Conservation (phyloP, 2,329 filamentous ascomycete genomes). For the Ophiocordyceps camponoti-rufipedis region DNA sequence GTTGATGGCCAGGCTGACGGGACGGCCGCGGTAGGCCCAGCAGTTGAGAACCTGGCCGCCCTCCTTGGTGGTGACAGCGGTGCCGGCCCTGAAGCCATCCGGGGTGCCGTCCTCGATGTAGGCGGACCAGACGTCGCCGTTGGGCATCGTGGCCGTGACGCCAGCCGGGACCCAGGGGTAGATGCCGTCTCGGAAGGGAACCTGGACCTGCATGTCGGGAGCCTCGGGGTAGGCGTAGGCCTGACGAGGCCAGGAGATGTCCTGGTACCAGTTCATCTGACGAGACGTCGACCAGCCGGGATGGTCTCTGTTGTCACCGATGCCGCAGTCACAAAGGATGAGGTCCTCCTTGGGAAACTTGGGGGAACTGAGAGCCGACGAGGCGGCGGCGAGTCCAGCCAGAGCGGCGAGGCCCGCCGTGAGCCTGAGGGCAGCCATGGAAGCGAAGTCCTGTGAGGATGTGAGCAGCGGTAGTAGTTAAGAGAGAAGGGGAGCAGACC, state of each 20-base stretch:
- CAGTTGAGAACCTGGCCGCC: slow-evolving; percentile 20
- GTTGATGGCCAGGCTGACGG: slow-evolving; percentile 19
- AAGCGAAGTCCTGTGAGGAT: background rate
- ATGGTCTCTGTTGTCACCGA: slow-evolving; percentile 21
- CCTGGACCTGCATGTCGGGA: slow-evolving; percentile 19
- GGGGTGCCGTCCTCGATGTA: slow-evolving; percentile 22
- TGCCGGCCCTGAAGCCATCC: slow-evolving; percentile 20
- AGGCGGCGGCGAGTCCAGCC: slow-evolving; percentile 7
- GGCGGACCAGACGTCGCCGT: slow-evolving; percentile 20
- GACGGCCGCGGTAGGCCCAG: slow-evolving; percentile 22
- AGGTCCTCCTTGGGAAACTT: slow-evolving; percentile 16
- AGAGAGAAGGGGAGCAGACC: background rate
- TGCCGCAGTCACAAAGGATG: slow-evolving; percentile 22
- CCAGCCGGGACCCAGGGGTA: slow-evolving; percentile 21
- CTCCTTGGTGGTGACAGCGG: slow-evolving; percentile 20
- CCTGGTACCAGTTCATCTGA: slow-evolving; percentile 24
- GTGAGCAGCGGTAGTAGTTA: background rate
- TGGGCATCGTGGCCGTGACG: slow-evolving; percentile 18
- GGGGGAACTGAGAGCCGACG: slow-evolving; percentile 9
- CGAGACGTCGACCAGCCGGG: slow-evolving; percentile 23
- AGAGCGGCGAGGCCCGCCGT: slow-evolving; percentile 6
- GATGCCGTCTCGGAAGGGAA: slow-evolving; percentile 17
- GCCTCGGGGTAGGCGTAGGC: slow-evolving; percentile 16
- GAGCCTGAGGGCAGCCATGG: slow-evolving; percentile 10
- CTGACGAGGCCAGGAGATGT: slow-evolving; percentile 17